Percentiles rank a stretch among this genome's conserved stretches.
phyloP scores from a whole-genome alignment of 148 eudicot species.

The Bassia scoparia region DNA sequence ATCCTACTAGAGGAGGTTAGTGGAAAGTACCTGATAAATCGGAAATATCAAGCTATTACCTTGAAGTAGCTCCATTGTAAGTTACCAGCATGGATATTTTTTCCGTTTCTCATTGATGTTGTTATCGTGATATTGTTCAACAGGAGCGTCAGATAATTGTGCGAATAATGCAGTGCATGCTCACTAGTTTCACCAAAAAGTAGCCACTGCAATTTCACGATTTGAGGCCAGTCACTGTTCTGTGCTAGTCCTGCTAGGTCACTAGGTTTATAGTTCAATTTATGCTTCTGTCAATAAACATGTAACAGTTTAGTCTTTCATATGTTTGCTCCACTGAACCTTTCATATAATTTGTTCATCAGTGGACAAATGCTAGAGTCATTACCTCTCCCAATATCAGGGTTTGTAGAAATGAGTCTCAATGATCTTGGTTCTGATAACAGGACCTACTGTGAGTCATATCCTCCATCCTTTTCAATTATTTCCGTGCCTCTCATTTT shows the following conservation, averaged over 20 bases:
- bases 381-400: constrained; percentile 65
- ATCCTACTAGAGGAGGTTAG: too few relatives aligned
- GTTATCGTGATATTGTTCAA: background rate
- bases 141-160: constrained; percentile 98
- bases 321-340: constrained; percentile 10
- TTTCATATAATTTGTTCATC: constrained; percentile 31
- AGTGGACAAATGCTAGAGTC: constrained; percentile 80
- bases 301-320: background rate
- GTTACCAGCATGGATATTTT: background rate
- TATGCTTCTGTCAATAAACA: background rate
- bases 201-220: constrained; percentile 78
- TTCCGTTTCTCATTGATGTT: background rate
- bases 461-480: constrained; percentile 5
- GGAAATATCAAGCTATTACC: background rate
- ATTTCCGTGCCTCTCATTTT: background rate
- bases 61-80: background rate
- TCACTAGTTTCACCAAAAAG: constrained; percentile 62
- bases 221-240: constrained; percentile 85
- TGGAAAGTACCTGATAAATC: background rate
- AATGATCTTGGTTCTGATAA: constrained; percentile 93
- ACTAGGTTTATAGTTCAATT: background rate
- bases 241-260: constrained; percentile 86
- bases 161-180: constrained; percentile 62
- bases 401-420: constrained; percentile 93
- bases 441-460: constrained; percentile 84